These are phyloP conservation scores for Phytophthora citricola DNA, from an alignment of 352 stramenopile species.

Conservation along the genomic window DNA sequence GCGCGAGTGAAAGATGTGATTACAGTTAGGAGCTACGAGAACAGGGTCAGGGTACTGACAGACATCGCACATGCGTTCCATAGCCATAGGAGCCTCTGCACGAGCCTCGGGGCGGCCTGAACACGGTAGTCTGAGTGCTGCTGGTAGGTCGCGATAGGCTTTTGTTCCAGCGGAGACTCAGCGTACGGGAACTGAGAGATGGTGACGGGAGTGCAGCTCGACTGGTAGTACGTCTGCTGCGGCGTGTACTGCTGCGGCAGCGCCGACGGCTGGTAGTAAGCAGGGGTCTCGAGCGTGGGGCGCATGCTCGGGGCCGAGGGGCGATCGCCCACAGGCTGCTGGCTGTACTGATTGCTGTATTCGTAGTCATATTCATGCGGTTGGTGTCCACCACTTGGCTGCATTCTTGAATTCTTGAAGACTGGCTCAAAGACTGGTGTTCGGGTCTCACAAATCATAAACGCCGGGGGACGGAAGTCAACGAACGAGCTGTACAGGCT, in stretches of 20 bases:
- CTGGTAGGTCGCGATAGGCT: slow-evolving; percentile 35
- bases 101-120: slow-evolving; percentile 13
- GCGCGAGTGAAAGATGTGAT: slow-evolving; percentile 87
- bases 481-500: slow-evolving; percentile 5
- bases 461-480: slow-evolving; percentile 6
- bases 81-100: slow-evolving; percentile 11
- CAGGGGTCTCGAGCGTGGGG: slow-evolving; percentile 29
- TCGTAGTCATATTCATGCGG: slow-evolving; percentile 34
- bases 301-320: slow-evolving; percentile 28
- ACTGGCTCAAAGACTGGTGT: slow-evolving; percentile 37
- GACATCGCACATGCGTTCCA: slow-evolving; percentile 67
- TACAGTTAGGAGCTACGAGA: slow-evolving; percentile 71
- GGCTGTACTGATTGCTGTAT: slow-evolving; percentile 34
- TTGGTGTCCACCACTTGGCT: slow-evolving; percentile 37
- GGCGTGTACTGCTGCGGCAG: slow-evolving; percentile 33
- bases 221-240: slow-evolving; percentile 40
- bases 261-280: slow-evolving; percentile 33
- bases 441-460: slow-evolving; percentile 47
- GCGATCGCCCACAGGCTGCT: slow-evolving; percentile 21
- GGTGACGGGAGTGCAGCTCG: slow-evolving; percentile 37
- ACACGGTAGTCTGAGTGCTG: slow-evolving; percentile 31
- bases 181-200: slow-evolving; percentile 43
- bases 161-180: slow-evolving; percentile 42
- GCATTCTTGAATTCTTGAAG: slow-evolving; percentile 51
- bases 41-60: slow-evolving; percentile 85